Evolutionary conservation across 225 moss, liverwort and hornwort species (phyloP).

Genomic region (Physcomitrellopsis africana): DNA sequence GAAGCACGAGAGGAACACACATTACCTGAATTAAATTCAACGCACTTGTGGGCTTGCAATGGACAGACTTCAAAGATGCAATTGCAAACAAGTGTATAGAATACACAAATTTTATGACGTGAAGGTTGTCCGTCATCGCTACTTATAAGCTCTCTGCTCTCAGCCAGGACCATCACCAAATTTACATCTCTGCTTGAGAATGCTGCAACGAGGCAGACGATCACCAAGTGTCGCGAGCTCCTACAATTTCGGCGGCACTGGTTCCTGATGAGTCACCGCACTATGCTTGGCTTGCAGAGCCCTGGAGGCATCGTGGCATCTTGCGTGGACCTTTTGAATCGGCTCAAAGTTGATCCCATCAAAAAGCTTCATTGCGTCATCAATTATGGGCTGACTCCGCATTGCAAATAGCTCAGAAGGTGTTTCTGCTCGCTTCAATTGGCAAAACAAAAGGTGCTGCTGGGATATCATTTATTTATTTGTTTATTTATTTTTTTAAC

Average conservation of each 20-base stretch:
- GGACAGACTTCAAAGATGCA: neutral
- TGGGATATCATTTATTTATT: too few species aligned
- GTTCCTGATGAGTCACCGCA: conserved; percentile 30
- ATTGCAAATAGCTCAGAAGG: too few species aligned
- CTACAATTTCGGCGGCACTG: neutral
- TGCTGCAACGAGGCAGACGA: conserved; percentile 14
- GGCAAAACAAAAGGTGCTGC: too few species aligned
- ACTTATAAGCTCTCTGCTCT: conserved; percentile 2
- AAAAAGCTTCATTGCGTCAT: neutral
- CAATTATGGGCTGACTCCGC: neutral
- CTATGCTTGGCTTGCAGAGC: neutral
- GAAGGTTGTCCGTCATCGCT: rapidly evolving
- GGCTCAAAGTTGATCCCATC: neutral
- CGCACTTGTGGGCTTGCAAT: neutral
- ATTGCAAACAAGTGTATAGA: too few species aligned
- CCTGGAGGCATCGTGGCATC: conserved; percentile 16
- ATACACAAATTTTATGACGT: neutral
- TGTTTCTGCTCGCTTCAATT: too few species aligned
- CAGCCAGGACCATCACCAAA: neutral
- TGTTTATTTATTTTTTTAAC: too few species aligned
- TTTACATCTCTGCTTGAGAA: neutral
- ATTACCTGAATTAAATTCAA: neutral
- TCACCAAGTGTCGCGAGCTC: conserved; percentile 36
- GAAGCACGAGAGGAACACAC: too few species aligned
- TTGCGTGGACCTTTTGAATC: neutral